These are phyloP conservation scores for Penicillium sp. DNA, from an alignment of 2,329 filamentous ascomycete species.

Conservation along the genomic window DNA sequence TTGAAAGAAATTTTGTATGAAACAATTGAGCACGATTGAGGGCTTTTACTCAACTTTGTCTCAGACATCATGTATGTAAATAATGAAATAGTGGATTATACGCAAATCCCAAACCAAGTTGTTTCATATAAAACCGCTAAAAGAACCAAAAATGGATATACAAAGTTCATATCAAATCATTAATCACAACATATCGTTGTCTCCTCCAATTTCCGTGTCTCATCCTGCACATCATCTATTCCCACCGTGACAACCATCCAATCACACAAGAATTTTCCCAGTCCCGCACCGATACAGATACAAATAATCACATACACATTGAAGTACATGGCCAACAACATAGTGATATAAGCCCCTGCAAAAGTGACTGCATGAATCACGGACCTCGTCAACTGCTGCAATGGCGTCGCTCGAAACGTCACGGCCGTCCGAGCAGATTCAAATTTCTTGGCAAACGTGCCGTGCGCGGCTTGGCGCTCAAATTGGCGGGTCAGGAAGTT, in stretches of 20 bases:
- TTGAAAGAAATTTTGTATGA: background rate
- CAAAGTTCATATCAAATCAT: background rate
- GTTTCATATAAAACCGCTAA: background rate
- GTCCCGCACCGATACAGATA: constrained; percentile 19
- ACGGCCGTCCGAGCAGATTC: constrained; percentile 2
- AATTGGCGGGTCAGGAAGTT: constrained; percentile 19
- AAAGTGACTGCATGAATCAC: constrained; percentile 20
- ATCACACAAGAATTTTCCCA: constrained; percentile 24
- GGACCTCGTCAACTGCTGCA: constrained; percentile 17
- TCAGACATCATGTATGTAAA: background rate
- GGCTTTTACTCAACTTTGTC: background rate
- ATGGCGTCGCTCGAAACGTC: constrained; percentile 17
- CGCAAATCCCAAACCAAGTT: no score
- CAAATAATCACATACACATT: constrained; percentile 23
- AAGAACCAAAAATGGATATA: background rate
- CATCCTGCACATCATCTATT: constrained; percentile 8
- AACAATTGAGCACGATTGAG: background rate
- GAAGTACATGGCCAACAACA: constrained; percentile 22
- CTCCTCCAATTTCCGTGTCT: constrained; percentile 15
- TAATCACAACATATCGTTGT: constrained; percentile 22
- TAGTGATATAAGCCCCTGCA: constrained; percentile 19
- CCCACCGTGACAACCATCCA: constrained; percentile 22
- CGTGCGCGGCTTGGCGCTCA: constrained; percentile 20
- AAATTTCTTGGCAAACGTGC: constrained; percentile 10
- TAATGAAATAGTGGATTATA: background rate